Conservation (phyloP, 768 basidiomycete genomes). For the Multifurca ochricompacta region DNA sequence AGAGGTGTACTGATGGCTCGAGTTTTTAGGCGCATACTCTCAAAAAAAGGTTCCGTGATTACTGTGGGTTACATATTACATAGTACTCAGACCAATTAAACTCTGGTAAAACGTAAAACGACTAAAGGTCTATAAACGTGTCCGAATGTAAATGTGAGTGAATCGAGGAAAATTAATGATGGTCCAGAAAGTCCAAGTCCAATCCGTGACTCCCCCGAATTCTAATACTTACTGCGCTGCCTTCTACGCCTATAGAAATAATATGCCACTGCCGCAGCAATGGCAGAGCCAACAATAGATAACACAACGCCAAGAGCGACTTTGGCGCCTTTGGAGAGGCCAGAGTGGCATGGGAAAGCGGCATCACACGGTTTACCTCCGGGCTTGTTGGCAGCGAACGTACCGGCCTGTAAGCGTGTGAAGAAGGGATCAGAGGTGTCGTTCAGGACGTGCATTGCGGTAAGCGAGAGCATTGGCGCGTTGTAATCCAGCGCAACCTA, state of each 20-base stretch:
- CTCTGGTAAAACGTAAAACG: not conserved
- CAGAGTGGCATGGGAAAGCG: constrained; percentile 44
- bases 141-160: not conserved
- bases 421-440: constrained; percentile 70
- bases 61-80: not conserved
- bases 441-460: constrained; percentile 67
- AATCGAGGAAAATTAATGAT: not conserved
- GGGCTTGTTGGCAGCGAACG: constrained; percentile 54
- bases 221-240: constrained; percentile 7
- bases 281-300: constrained; percentile 49
- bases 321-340: constrained; percentile 51
- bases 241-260: constrained; percentile 18
- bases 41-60: too few relatives aligned
- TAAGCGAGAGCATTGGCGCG: constrained; percentile 81
- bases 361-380: constrained; percentile 71
- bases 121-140: not conserved
- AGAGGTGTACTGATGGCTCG: constrained; percentile 51
- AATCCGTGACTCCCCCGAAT: not conserved
- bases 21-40: not conserved
- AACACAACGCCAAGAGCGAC: constrained; percentile 67
- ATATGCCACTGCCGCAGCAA: constrained; percentile 37
- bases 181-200: not conserved
- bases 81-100: not conserved
- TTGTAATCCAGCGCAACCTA: constrained; percentile 84
- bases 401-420: constrained; percentile 59